phyloP scores from a whole-genome alignment of 768 basidiomycete species.

The Fomitopsis serialis region DNA sequence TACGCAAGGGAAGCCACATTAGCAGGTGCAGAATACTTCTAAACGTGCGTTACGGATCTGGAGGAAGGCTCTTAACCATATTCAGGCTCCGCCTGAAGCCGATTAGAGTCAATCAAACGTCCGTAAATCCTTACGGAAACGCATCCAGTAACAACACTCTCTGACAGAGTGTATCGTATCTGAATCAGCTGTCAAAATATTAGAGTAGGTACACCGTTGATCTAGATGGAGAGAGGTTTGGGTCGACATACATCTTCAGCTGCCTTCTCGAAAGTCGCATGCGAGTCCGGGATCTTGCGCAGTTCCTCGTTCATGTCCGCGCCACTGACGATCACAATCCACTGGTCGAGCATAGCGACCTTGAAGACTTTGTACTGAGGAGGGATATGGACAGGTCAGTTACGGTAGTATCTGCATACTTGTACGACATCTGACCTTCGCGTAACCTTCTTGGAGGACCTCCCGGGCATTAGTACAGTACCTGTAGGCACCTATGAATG shows the following conservation, averaged over 20 bases:
- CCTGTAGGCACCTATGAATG: slow-evolving; percentile 18
- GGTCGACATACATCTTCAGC: slow-evolving; percentile 30
- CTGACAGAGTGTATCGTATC: slow-evolving; percentile 29
- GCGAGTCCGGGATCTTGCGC: slow-evolving; percentile 38
- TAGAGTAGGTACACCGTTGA: not conserved
- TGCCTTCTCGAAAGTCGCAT: slow-evolving; percentile 36
- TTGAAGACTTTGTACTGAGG: slow-evolving; percentile 33
- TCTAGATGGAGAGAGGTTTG: not conserved
- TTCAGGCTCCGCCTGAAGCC: too few relatives aligned
- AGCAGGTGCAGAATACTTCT: too few relatives aligned
- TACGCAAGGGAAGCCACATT: too few relatives aligned
- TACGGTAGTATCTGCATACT: not conserved
- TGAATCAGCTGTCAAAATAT: slow-evolving; percentile 19
- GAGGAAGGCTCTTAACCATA: too few relatives aligned
- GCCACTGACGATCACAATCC: slow-evolving; percentile 42
- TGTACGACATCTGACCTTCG: slow-evolving; percentile 15
- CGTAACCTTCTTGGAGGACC: slow-evolving; percentile 27
- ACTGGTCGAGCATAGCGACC: slow-evolving; percentile 36
- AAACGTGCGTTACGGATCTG: too few relatives aligned
- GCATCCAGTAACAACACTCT: not conserved
- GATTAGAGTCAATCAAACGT: too few relatives aligned
- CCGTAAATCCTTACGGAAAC: too few relatives aligned
- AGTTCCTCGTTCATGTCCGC: slow-evolving; percentile 43
- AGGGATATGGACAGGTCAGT: not conserved
- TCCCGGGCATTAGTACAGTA: slow-evolving; percentile 10